Evolutionary conservation across 305 asterid genomes (phyloP).

Genomic region (Lippia alba): DNA sequence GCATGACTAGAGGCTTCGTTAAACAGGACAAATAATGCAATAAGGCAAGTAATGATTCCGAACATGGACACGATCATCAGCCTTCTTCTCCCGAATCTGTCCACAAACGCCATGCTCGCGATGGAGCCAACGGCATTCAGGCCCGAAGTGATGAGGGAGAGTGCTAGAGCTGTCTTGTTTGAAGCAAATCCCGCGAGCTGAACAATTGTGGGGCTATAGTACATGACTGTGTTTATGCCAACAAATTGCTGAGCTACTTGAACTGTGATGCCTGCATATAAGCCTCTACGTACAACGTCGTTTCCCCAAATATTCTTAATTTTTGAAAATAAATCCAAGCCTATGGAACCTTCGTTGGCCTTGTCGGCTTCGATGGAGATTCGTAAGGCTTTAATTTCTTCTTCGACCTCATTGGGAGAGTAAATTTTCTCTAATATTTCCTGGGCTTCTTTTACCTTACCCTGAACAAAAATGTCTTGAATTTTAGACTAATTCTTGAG

Average conservation of each 20-base stretch:
- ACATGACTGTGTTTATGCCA: slow-evolving; percentile 80
- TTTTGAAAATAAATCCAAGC: slow-evolving; percentile 37
- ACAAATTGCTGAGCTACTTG: slow-evolving; percentile 76
- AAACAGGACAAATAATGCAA: slow-evolving; percentile 47
- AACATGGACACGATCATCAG: slow-evolving; percentile 70
- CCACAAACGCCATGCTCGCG: slow-evolving; percentile 65
- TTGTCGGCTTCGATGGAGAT: slow-evolving; percentile 59
- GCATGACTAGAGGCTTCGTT: slow-evolving; percentile 52
- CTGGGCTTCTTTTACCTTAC: slow-evolving; percentile 58
- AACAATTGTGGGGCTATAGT: slow-evolving; percentile 72
- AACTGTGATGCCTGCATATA: slow-evolving; percentile 69
- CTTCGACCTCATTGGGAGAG: slow-evolving; percentile 66
- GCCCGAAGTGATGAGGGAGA: slow-evolving; percentile 70
- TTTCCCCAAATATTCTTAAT: slow-evolving; percentile 52
- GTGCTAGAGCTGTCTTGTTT: slow-evolving; percentile 65
- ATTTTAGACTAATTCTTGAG: background rate
- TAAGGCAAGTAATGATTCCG: slow-evolving; percentile 59
- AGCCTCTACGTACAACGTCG: slow-evolving; percentile 62
- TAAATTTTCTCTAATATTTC: slow-evolving; percentile 65
- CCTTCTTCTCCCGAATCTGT: slow-evolving; percentile 63
- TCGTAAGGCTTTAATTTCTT: slow-evolving; percentile 59
- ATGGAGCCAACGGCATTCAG: slow-evolving; percentile 68
- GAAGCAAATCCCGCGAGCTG: slow-evolving; percentile 77
- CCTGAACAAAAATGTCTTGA: slow-evolving; percentile 32
- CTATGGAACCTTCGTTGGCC: slow-evolving; percentile 43